A percentile compares a stretch with the other conserved stretches of the same genome.
phyloP scores from a whole-genome alignment of 441 rosid genomes.

The Raphanus hybrid region DNA sequence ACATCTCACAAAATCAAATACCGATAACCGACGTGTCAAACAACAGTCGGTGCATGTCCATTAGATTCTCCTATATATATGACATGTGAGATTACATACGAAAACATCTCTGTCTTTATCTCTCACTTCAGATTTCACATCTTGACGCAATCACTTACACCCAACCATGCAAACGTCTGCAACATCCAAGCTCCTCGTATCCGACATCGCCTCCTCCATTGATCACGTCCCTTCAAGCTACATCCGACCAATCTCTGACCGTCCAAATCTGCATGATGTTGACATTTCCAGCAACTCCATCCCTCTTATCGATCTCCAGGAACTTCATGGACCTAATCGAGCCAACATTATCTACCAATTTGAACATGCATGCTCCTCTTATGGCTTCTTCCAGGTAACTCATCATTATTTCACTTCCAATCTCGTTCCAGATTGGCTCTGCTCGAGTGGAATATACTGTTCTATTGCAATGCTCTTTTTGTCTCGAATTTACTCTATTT shows the following conservation, averaged over 20 bases:
- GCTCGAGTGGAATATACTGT: too few relatives aligned
- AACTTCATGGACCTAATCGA: conserved; percentile 50
- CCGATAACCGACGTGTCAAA: background rate
- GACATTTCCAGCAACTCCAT: conserved; percentile 44
- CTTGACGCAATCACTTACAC: background rate
- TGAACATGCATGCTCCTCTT: conserved; percentile 55
- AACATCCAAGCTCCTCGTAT: conserved; percentile 41
- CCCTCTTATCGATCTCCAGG: conserved; percentile 62
- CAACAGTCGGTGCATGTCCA: conserved; percentile 16
- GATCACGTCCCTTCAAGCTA: conserved; percentile 53
- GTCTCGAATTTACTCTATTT: too few relatives aligned
- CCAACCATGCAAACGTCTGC: conserved; percentile 11
- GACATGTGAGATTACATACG: background rate
- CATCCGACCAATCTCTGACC: conserved; percentile 60
- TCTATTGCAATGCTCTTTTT: too few relatives aligned
- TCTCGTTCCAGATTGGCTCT: background rate
- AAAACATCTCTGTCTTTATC: background rate
- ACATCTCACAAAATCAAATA: background rate
- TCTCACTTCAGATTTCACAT: conserved; percentile 8
- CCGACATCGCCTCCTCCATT: conserved; percentile 51
- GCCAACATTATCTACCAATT: conserved; percentile 44
- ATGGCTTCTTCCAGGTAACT: conserved; percentile 70
- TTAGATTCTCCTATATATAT: background rate
- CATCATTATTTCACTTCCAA: background rate
- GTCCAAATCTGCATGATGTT: conserved; percentile 51